Evolutionary conservation across 2,329 filamentous ascomycete species (phyloP).

Genomic region (Microcyclospora pomicola): DNA sequence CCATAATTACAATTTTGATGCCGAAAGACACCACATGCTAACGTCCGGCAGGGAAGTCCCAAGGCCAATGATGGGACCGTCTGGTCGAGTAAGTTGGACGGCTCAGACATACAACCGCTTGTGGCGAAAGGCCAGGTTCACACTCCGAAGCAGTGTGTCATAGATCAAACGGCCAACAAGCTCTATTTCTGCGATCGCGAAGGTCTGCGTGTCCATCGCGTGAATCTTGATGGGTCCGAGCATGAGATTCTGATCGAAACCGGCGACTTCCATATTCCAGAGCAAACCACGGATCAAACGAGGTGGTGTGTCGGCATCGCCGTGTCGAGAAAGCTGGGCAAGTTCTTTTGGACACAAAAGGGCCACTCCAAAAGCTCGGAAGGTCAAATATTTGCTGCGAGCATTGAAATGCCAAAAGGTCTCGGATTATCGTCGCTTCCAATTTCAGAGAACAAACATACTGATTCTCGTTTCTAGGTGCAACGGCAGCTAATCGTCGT

Average conservation of each 20-base stretch:
- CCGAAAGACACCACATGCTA: no score
- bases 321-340: conserved; percentile 28
- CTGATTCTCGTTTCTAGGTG: no score
- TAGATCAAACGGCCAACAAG: conserved; percentile 17
- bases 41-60: no score
- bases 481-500: conserved; percentile 22
- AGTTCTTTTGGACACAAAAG: conserved; percentile 50
- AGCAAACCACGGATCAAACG: conserved; percentile 7
- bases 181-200: conserved; percentile 34
- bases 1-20: no score
- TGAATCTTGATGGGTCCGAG: conserved; percentile 23
- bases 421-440: no score
- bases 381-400: conserved; percentile 41
- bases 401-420: conserved; percentile 32
- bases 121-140: conserved; percentile 35
- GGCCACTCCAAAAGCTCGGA: conserved; percentile 37
- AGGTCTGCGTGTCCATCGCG: conserved; percentile 26
- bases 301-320: conserved; percentile 37
- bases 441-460: no score
- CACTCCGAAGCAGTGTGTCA: conserved; percentile 34
- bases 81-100: conserved; percentile 30
- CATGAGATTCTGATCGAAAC: conserved; percentile 28
- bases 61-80: conserved; percentile 12
- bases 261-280: conserved; percentile 18
- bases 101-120: conserved; percentile 31